Conservation (phyloP, 2,329 filamentous ascomycete species). For the Aspergillus intermedius region DNA sequence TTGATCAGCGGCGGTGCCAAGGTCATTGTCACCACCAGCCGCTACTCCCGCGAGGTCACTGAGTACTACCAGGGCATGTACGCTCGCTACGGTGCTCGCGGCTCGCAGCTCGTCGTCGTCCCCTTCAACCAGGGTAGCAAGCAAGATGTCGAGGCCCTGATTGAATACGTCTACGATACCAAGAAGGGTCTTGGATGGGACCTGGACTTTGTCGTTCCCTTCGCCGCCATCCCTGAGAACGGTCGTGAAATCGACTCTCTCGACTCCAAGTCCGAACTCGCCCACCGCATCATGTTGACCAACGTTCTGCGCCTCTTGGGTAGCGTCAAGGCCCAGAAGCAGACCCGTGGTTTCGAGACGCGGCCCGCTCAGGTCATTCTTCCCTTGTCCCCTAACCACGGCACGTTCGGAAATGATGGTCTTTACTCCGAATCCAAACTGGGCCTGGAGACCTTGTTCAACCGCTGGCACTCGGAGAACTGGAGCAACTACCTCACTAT, state of each 20-base stretch:
- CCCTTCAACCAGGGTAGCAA: constrained; percentile 99
- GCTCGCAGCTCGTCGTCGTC: constrained; percentile 94
- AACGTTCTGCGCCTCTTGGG: constrained; percentile 90
- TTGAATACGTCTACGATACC: constrained; percentile 92
- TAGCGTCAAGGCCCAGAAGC: constrained; percentile 84
- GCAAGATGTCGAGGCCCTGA: constrained; percentile 88
- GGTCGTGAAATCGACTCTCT: constrained; percentile 95
- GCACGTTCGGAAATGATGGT: constrained; percentile 95
- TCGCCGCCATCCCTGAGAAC: constrained; percentile 95
- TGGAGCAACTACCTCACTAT: constrained; percentile 98
- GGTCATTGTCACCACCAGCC: constrained; percentile 91
- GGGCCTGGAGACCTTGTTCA: constrained; percentile 93
- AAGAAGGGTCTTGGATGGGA: constrained; percentile 99
- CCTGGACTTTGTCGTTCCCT: constrained; percentile 90
- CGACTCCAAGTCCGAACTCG: constrained; percentile 95
- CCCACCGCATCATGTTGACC: constrained; percentile 98
- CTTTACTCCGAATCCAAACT: constrained; percentile 98
- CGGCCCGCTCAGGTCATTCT: constrained; percentile 94
- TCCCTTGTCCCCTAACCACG: constrained; percentile 94
- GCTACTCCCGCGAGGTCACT: constrained; percentile 93
- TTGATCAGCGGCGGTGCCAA: constrained; percentile 94
- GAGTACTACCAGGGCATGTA: constrained; percentile 99
- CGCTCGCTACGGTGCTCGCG: constrained; percentile 82
- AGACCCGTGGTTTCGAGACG: constrained; percentile 80
- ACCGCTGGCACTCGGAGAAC: constrained; percentile 94